Percentiles rank a stretch among this genome's conserved stretches.
Evolutionary conservation across 306 rosid genomes (phyloP).

Genomic region (Pterocarpus macrocarpus): DNA sequence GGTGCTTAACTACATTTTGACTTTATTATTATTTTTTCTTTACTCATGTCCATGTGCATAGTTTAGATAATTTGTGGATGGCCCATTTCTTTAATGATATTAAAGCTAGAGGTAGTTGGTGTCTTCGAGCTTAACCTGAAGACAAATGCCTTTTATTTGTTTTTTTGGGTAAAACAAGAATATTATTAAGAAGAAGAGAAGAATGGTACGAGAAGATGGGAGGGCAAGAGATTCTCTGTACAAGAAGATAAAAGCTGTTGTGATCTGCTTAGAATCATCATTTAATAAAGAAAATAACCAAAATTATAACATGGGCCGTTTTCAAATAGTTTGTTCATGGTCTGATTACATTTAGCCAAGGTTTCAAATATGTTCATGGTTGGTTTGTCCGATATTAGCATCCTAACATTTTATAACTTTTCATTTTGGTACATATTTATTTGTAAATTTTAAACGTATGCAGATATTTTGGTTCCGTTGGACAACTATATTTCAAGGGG

Average conservation of each 20-base stretch:
- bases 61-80: constrained; percentile 31
- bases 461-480: constrained; percentile 96
- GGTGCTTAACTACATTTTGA: constrained; percentile 22
- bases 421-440: constrained; percentile 2
- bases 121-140: constrained; percentile 3
- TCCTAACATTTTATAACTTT: not conserved
- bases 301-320: not conserved
- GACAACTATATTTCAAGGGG: constrained; percentile 96
- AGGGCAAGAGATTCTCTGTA: no score
- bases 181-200: no score
- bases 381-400: not conserved
- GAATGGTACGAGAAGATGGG: no score
- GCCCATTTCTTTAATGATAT: constrained; percentile 7
- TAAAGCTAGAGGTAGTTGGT: constrained; percentile 13
- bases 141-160: not conserved
- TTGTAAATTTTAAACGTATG: constrained; percentile 21
- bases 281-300: constrained; percentile 17
- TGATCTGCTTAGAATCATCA: constrained; percentile 8
- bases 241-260: not conserved
- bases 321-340: not conserved
- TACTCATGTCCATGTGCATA: constrained; percentile 17
- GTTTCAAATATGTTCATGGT: not conserved
- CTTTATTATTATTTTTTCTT: not conserved
- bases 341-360: not conserved
- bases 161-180: no score